These are phyloP conservation scores for Microstegium vimineum DNA, from an alignment of 176 grass and related monocot species.

Conservation along the genomic window DNA sequence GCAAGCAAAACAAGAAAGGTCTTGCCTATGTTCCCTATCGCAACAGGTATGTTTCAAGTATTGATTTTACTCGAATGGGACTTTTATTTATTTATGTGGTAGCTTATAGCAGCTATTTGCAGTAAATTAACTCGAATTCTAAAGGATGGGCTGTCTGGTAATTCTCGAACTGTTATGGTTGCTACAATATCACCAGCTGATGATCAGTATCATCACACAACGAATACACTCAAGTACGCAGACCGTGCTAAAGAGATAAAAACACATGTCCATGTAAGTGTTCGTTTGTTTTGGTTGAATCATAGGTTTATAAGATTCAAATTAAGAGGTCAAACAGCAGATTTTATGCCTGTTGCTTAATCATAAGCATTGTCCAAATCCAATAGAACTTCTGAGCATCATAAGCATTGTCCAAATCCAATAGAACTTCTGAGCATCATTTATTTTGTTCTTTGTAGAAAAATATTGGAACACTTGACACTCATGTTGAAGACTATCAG, in stretches of 20 bases:
- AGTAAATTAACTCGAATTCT: slow-evolving; percentile 99
- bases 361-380: background rate
- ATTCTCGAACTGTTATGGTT: slow-evolving; percentile 98
- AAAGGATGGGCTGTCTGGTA: slow-evolving; percentile 97
- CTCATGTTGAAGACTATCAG: slow-evolving; percentile 94
- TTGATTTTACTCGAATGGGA: background rate
- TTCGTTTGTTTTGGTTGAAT: slow-evolving; percentile 12
- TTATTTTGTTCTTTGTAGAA: slow-evolving; percentile 50
- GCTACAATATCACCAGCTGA: slow-evolving; percentile 97
- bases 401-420: background rate
- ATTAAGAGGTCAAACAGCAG: background rate
- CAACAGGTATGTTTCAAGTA: slow-evolving; percentile 63
- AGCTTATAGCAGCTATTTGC: slow-evolving; percentile 35
- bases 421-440: slow-evolving; percentile 6
- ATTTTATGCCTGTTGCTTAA: background rate
- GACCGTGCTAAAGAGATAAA: slow-evolving; percentile 99
- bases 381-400: background rate
- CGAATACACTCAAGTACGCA: slow-evolving; percentile 97
- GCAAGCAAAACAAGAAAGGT: slow-evolving; percentile 98
- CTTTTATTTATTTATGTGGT: background rate
- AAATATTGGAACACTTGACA: slow-evolving; percentile 89
- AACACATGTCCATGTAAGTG: slow-evolving; percentile 94
- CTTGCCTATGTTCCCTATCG: slow-evolving; percentile 99
- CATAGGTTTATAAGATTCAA: background rate
- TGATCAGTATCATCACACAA: slow-evolving; percentile 93